Evolutionary conservation across 2,329 filamentous ascomycete genomes (phyloP).

Genomic region (Meredithiella fracta): DNA sequence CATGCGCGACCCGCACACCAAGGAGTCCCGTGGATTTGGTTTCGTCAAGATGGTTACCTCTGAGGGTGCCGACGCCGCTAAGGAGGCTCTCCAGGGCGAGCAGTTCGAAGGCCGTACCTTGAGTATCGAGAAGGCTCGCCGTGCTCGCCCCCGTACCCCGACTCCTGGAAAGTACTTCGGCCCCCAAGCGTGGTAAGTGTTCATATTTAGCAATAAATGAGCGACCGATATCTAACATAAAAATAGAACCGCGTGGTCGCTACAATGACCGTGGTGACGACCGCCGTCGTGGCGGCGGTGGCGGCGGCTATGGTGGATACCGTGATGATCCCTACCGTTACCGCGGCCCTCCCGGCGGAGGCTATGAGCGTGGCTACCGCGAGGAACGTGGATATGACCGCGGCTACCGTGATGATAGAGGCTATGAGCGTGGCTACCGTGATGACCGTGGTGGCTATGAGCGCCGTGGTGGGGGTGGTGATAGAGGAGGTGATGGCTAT

Average conservation of each 20-base stretch:
- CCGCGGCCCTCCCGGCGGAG: slow-evolving; percentile 31
- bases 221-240: neutral
- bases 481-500: slow-evolving; percentile 25
- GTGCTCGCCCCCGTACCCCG: slow-evolving; percentile 82
- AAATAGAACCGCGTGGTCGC: slow-evolving; percentile 24
- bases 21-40: slow-evolving; percentile 95
- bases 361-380: slow-evolving; percentile 34
- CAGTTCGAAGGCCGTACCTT: slow-evolving; percentile 87
- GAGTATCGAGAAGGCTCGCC: slow-evolving; percentile 97
- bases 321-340: slow-evolving; percentile 44
- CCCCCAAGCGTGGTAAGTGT: slow-evolving; percentile 81
- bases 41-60: slow-evolving; percentile 98
- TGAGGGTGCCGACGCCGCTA: slow-evolving; percentile 90
- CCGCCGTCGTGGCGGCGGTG: slow-evolving; percentile 40
- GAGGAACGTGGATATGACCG: slow-evolving; percentile 31
- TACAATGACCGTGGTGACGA: slow-evolving; percentile 46
- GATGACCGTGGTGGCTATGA: slow-evolving; percentile 30
- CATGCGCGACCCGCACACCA: slow-evolving; percentile 96
- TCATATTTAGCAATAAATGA: neutral
- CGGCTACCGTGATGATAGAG: slow-evolving; percentile 32
- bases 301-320: slow-evolving; percentile 28
- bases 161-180: slow-evolving; percentile 99
- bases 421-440: slow-evolving; percentile 22
- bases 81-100: slow-evolving; percentile 89
- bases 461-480: slow-evolving; percentile 35